Evolutionary conservation across 495 filamentous ascomycete genomes (phyloP), one percentile per base, ranked within the genome.

Genomic region (Chaetomidium leptoderma): DNA sequence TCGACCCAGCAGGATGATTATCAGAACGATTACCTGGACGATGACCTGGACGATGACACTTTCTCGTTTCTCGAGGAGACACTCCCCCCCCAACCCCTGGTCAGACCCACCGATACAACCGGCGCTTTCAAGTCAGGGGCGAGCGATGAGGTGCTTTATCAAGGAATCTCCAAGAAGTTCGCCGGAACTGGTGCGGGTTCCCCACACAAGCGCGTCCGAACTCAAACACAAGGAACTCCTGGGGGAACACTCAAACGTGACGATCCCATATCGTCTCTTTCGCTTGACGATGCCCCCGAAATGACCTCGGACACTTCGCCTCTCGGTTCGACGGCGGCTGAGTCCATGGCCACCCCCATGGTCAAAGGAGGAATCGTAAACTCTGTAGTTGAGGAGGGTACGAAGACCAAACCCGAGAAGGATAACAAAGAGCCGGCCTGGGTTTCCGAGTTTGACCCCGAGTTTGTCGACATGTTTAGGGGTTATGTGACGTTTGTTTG

Each of bases 401-500:
- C 47, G 11, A 43, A 64, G 10, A 37, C 24, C 6, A 23, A 63
- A 3, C n/a, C 50, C 10, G 11, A 10, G 4, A 58, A 61, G 36
- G 51, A 63, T 35, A 45, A 44, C 8, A 50, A 60, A 19, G 69
- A 76, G 45, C 78, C 78, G 14, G 68, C 59, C 3, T 81, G 78
- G 79, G 65, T 78, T 11, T 65, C 73, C 26, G 74, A 77, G 16
- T 73, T 80, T 51, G 76, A 81, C 43, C 57, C 72, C 7, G 78
- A 74, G 14, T 52, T 81, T 36, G 68, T 82, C 46, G 65, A 79
- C 33, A 67, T 73, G 37, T 73, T 78, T 42, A 73, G 78, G 55
- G 77, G 75, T 9, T 71, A 64, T 61, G 77, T 80, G 23, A 77
- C 77, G 10, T 81, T 83, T 66, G 69, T 83, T 0, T 69, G 61